Conservation (phyloP, 345 rosid genomes). For the Reutealis trisperma region DNA sequence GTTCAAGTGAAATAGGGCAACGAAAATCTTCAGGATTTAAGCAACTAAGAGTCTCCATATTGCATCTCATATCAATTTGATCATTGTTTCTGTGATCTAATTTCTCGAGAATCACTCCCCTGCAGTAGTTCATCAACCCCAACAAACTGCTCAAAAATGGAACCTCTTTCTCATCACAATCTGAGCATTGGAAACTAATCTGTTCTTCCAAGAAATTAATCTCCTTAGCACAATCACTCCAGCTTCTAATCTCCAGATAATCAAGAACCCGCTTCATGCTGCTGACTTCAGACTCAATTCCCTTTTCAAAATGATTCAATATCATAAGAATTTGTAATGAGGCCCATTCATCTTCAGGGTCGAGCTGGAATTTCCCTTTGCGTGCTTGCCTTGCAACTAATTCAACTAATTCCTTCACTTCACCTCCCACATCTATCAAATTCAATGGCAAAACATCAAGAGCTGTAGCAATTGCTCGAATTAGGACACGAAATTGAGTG, state of each 20-base stretch:
- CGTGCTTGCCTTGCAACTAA: constrained; percentile 65
- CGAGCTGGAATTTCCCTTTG: constrained; percentile 42
- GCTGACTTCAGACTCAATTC: constrained; percentile 48
- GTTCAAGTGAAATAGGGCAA: constrained; percentile 85
- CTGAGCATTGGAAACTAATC: constrained; percentile 35
- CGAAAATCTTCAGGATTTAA: constrained; percentile 74
- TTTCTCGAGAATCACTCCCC: constrained; percentile 59
- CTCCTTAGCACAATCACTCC: constrained; percentile 66
- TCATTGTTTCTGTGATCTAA: constrained; percentile 29
- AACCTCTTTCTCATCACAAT: constrained; percentile 42
- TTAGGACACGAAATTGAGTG: constrained; percentile 48
- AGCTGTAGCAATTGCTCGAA: constrained; percentile 53
- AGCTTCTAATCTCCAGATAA: constrained; percentile 51
- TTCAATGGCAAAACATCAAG: constrained; percentile 56
- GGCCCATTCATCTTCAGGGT: constrained; percentile 50
- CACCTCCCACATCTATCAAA: constrained; percentile 47
- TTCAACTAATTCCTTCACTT: constrained; percentile 71
- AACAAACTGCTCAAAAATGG: constrained; percentile 56
- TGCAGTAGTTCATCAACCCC: constrained; percentile 65
- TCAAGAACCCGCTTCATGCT: constrained; percentile 48
- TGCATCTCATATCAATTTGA: constrained; percentile 29
- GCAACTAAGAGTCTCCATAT: constrained; percentile 46
- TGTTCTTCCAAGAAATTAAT: constrained; percentile 61
- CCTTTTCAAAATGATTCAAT: constrained; percentile 51
- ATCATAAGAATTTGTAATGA: constrained; percentile 35